Evolutionary conservation across 805 yeast genomes (phyloP), one percentile per base, ranked within the genome.

Genomic region (Maudiozyma pseudohumilis): DNA sequence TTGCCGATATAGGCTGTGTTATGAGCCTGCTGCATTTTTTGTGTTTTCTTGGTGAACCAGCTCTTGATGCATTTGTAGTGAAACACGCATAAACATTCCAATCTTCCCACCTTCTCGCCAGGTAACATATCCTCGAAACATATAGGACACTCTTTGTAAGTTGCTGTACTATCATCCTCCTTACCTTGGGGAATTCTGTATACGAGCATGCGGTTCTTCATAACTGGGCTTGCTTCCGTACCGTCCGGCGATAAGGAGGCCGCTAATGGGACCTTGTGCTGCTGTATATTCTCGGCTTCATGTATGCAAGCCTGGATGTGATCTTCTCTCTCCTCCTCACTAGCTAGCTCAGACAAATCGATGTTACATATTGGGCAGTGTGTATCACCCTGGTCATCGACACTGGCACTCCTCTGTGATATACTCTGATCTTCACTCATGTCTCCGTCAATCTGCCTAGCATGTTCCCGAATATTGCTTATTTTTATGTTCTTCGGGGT

Each of bases 1-100:
- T 59, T 69, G 6, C 55, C 51, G 11, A 46, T 35, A 29, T 23
- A 34, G 11, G 39, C 34, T 10, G 38, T 37, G 12, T 28, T 13
- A 7, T 28, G 31, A 11, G 5, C 7, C 2, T 13, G 19, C 11
- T 27, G 28, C 25, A 47, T 32, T 32, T 49, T 50, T 23, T 55
- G 78, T 0, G 95, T 92, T 56, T 83, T 87, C 59, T 78, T 74
- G 40, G 77, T 72, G 50, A 89, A 85, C 99, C 99, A 92, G 40
- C 76, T 78, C 56, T 81, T 77, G 46, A 92, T 92, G 60, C 98
- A 92, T 45, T 72, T 66, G 55, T 87, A 87, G 53, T 92, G 99
- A 59, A 86, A 92, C 25, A 88, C 85, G 55, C 99, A 92, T 11
- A 92, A 67, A 56, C 99, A 92, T 58, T 89, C 97, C 41, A 92